These are phyloP conservation scores for Gracilaria domingensis DNA, from an alignment of 23 red algal species.

Conservation along the genomic window DNA sequence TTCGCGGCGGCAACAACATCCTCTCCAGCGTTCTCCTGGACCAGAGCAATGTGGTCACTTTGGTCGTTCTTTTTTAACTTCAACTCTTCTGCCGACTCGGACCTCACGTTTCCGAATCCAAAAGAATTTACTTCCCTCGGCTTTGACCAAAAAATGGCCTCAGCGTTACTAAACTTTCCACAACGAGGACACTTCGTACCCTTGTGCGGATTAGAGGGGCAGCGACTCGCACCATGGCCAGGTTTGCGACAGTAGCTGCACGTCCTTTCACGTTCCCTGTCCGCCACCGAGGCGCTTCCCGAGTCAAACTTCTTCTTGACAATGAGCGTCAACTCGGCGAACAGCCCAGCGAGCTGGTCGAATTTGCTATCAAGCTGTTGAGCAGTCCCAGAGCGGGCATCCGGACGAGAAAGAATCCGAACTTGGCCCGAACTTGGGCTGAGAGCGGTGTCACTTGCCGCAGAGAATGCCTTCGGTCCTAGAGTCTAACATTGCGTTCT, in stretches of 20 bases:
- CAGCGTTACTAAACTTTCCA: conserved; percentile 3
- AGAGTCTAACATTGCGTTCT: too few relatives aligned
- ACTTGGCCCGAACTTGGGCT: too few relatives aligned
- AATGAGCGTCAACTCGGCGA: neutral
- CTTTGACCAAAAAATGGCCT: conserved; percentile 10
- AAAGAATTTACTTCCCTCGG: neutral
- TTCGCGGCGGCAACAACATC: conserved; percentile 11
- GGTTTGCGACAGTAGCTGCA: neutral
- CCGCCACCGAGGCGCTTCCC: too few relatives aligned
- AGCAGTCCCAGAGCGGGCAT: conserved; percentile 3
- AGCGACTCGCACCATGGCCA: conserved; percentile 6
- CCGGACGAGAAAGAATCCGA: neutral
- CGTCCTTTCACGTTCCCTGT: too few relatives aligned
- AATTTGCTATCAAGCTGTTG: neutral
- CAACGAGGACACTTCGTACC: neutral
- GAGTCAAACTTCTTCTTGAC: too few relatives aligned
- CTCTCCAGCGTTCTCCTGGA: too few relatives aligned
- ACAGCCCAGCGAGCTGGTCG: neutral
- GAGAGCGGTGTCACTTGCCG: too few relatives aligned
- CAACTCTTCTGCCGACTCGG: neutral
- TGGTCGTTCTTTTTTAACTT: neutral
- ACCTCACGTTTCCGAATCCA: neutral
- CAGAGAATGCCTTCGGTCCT: too few relatives aligned
- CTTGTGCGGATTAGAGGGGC: neutral
- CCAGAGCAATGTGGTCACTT: neutral